Percentiles rank a stretch among this genome's conserved stretches.
Conservation (phyloP, 306 rosid genomes). For the Acacia acuminata region DNA sequence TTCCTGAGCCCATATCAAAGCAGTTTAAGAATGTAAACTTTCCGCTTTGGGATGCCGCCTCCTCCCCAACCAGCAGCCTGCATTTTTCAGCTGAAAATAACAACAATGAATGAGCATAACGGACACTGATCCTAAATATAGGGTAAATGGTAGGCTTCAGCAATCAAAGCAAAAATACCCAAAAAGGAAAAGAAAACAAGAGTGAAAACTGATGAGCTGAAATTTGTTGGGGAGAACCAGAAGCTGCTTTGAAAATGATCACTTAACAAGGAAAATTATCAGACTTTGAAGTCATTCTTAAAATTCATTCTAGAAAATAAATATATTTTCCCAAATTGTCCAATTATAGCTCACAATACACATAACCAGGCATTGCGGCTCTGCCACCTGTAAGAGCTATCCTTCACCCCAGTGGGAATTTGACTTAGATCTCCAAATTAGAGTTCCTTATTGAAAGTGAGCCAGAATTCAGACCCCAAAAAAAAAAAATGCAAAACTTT, state of each 20-base stretch:
- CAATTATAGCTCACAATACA: neutral
- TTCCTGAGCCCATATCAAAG: constrained; percentile 74
- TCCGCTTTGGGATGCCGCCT: constrained; percentile 74
- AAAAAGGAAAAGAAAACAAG: neutral
- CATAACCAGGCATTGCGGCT: neutral
- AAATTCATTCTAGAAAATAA: neutral
- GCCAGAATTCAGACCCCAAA: neutral
- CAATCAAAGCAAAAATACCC: constrained; percentile 2
- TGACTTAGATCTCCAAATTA: neutral
- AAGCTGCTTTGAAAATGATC: neutral
- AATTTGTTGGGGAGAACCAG: neutral
- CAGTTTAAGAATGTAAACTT: constrained; percentile 70
- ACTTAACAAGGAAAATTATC: neutral
- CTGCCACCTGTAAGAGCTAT: neutral
- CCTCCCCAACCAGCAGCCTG: constrained; percentile 82
- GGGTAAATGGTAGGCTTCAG: constrained; percentile 1
- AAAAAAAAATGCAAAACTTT: neutral
- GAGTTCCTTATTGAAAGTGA: neutral
- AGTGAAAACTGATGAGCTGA: neutral
- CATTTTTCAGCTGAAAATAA: constrained; percentile 77
- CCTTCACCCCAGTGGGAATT: neutral
- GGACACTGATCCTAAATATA: neutral
- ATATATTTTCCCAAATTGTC: neutral
- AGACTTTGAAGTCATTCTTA: neutral
- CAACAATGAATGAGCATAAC: constrained; percentile 23